These are phyloP conservation scores for Moesziomyces globuligerus DNA, from an alignment of 1,284 basidiomycete species.

Conservation along the genomic window DNA sequence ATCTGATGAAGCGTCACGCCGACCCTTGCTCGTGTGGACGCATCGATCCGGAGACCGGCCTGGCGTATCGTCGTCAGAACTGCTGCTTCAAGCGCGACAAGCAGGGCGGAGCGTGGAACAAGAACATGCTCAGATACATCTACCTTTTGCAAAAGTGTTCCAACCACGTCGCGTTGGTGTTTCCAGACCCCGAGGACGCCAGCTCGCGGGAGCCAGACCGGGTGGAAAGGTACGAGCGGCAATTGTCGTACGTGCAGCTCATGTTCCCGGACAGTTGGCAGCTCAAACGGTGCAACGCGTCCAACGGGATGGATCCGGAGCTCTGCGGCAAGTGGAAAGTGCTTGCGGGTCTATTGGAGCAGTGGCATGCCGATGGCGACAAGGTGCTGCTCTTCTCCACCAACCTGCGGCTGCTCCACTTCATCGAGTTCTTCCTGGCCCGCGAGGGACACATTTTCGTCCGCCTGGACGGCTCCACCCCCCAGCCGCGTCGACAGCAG, in stretches of 20 bases:
- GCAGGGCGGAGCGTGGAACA: slow-evolving; percentile 70
- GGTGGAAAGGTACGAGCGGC: slow-evolving; percentile 54
- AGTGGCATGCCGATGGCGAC: slow-evolving; percentile 68
- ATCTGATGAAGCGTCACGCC: slow-evolving; percentile 76
- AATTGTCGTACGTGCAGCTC: slow-evolving; percentile 53
- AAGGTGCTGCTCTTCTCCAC: slow-evolving; percentile 79
- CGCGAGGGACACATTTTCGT: slow-evolving; percentile 75
- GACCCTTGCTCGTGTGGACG: slow-evolving; percentile 79
- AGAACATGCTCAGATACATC: slow-evolving; percentile 75
- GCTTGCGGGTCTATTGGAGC: slow-evolving; percentile 74
- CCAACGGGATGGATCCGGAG: slow-evolving; percentile 62
- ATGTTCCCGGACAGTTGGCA: slow-evolving; percentile 63
- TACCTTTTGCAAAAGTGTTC: slow-evolving; percentile 82
- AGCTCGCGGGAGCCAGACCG: slow-evolving; percentile 26
- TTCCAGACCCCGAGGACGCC: slow-evolving; percentile 73
- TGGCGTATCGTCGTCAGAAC: slow-evolving; percentile 52
- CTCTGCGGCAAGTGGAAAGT: slow-evolving; percentile 90
- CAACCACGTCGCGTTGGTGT: slow-evolving; percentile 82
- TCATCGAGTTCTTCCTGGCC: slow-evolving; percentile 78
- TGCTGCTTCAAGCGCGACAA: slow-evolving; percentile 72
- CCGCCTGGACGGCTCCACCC: slow-evolving; percentile 76
- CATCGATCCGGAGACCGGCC: slow-evolving; percentile 39
- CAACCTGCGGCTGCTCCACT: slow-evolving; percentile 81
- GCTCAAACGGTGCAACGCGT: slow-evolving; percentile 37
- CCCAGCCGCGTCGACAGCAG: slow-evolving; percentile 67